Percentiles rank a stretch among this genome's conserved stretches.
Conservation (phyloP, 2,329 filamentous ascomycete genomes). For the Scytalidium sp. region DNA sequence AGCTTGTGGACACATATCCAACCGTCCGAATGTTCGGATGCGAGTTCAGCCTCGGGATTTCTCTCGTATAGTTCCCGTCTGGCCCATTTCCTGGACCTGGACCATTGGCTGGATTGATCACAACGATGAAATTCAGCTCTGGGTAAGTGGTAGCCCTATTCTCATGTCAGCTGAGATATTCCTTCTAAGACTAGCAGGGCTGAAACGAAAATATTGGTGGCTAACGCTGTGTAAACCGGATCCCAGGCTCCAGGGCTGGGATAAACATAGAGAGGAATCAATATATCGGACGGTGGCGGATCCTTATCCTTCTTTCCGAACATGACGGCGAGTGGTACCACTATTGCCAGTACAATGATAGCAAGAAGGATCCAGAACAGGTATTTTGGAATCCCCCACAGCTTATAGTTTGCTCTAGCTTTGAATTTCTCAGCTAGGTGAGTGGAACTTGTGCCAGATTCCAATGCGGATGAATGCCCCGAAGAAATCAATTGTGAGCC, state of each 20-base stretch:
- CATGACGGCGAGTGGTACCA: constrained; percentile 28
- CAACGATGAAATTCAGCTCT: constrained; percentile 21
- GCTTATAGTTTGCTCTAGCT: background rate
- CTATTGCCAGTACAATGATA: constrained; percentile 8
- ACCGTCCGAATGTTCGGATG: constrained; percentile 34
- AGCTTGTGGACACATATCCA: constrained; percentile 38
- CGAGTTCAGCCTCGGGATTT: constrained; percentile 32
- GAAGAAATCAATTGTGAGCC: background rate
- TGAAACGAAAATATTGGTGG: constrained; percentile 7
- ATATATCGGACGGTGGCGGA: constrained; percentile 36
- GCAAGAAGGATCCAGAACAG: constrained; percentile 8
- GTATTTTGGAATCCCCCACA: constrained; percentile 8
- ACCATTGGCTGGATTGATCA: constrained; percentile 27
- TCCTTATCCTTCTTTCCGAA: constrained; percentile 31
- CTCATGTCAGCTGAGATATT: constrained; percentile 2
- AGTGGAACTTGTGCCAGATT: background rate
- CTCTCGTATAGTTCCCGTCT: constrained; percentile 30
- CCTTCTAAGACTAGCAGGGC: background rate
- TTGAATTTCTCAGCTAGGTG: too few relatives aligned
- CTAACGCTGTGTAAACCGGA: constrained; percentile 40
- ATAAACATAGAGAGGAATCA: constrained; percentile 48
- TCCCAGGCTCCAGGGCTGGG: constrained; percentile 43
- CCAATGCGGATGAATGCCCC: background rate
- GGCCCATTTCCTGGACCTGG: constrained; percentile 30
- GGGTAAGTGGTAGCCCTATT: constrained; percentile 12